These are phyloP conservation scores for Crithidia expoeki DNA, from an alignment of 208 protist species.

Conservation along the genomic window DNA sequence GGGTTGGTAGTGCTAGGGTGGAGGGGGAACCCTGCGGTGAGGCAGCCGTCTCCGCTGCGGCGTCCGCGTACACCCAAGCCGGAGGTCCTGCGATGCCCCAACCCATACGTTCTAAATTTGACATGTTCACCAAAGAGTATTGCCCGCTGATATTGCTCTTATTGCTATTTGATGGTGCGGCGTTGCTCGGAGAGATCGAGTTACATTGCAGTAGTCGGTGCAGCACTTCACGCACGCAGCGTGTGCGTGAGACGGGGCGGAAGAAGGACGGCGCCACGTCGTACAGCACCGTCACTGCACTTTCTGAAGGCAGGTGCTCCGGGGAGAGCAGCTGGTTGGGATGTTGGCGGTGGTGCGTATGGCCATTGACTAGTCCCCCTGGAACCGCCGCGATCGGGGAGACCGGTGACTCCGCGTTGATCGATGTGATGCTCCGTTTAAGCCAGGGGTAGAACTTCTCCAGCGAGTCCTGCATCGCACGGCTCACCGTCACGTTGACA, in stretches of 20 bases:
- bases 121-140: slow-evolving; percentile 19
- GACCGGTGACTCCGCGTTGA: background rate
- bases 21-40: slow-evolving; percentile 13
- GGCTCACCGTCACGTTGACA: slow-evolving; percentile 84
- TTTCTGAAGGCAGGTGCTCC: background rate
- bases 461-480: slow-evolving; percentile 64
- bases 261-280: slow-evolving; percentile 83
- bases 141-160: background rate
- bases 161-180: background rate
- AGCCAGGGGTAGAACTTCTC: slow-evolving; percentile 28
- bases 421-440: background rate
- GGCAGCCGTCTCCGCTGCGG: slow-evolving; percentile 11
- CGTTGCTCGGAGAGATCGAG: slow-evolving; percentile 2
- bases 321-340: background rate
- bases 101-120: slow-evolving; percentile 23
- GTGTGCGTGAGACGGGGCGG: slow-evolving; percentile 38
- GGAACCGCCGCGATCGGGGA: background rate
- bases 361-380: background rate
- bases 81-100: slow-evolving; percentile 75
- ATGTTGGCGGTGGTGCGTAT: background rate
- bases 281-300: slow-evolving; percentile 64
- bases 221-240: slow-evolving; percentile 65
- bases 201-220: slow-evolving; percentile 28
- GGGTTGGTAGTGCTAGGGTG: background rate
- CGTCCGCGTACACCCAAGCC: slow-evolving; percentile 54